Base-by-base conservation (phyloP, 2,329 filamentous ascomycete species). In the Colletotrichum destructivum region DNA sequence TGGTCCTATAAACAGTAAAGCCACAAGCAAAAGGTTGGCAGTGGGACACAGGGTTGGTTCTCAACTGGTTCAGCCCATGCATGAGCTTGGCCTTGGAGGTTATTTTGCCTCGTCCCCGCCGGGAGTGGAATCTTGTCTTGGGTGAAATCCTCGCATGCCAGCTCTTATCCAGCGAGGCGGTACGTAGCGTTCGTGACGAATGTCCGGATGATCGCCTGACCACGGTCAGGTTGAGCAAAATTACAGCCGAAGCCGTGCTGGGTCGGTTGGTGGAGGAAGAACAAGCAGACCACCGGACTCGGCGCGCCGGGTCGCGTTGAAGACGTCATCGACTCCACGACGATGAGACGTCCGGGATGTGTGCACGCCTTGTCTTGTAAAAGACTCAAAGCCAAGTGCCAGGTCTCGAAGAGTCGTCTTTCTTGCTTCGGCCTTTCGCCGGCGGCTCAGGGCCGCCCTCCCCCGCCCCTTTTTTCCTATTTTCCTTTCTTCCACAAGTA, bases 271-370 rank as follows among this genome's bases (percentile, higher is more conserved):
- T 46, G 57, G 51, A 57, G 56, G 40, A 38, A 40, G 31, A 49
- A n/a, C 42, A 35, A 18, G 44, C 12, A 40, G 55, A 40, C 35
- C 57, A 40, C 35, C 57, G 23, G 42, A 47, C 46, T 54, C 23
- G 15, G 9, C 64, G 44, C n/a, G 44, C 64, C 62, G 26, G 57
- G 64, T 55, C n/a, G 49, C 62, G 40, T 18, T 49, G 54, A 40
- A 54, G 60, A 69, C 69, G 69, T 71, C 69, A 72, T 72, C 60
- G 59, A 56, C 69, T 60, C 69, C 69, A 72, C 66, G 69, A 26
- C 15, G 46, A 72, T 61, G 65, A 72, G 65, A 72, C 54, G 54
- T 47, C 60, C 40, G 18, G 54, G 65, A 63, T 63, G 6, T 68
- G 52, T 68, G 52, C 40, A 63, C 16, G 52, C 26, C 46, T 23